phyloP scores from a whole-genome alignment of 306 rosid genomes.

The Hippophae gyantsensis region DNA sequence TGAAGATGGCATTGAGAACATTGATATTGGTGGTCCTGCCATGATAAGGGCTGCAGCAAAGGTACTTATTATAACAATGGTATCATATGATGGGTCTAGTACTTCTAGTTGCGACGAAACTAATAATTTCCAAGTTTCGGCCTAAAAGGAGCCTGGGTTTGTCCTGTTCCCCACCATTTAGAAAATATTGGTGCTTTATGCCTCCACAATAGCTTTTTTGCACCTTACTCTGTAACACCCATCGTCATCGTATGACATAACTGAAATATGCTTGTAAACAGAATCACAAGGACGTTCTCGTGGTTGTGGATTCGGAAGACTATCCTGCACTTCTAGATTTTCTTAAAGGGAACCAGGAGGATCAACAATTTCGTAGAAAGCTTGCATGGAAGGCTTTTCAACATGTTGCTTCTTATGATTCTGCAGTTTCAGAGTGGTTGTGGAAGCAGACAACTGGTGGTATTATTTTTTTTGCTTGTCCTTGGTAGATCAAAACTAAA shows the following conservation, averaged over 20 bases:
- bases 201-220: no score
- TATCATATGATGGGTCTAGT: background rate
- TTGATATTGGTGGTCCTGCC: constrained; percentile 95
- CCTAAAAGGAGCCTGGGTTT: no score
- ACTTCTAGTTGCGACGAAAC: background rate
- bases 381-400: constrained; percentile 98
- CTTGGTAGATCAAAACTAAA: no score
- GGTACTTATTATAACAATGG: constrained; percentile 36
- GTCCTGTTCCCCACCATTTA: no score
- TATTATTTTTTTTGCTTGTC: constrained; percentile 6
- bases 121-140: no score
- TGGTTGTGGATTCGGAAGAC: constrained; percentile 86
- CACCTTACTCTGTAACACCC: no score
- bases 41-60: constrained; percentile 98
- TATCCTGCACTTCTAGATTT: constrained; percentile 64
- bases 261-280: constrained; percentile 29
- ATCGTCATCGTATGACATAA: constrained; percentile 5
- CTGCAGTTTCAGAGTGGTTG: constrained; percentile 91
- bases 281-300: constrained; percentile 88
- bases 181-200: no score
- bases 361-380: constrained; percentile 54
- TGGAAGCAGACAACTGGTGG: constrained; percentile 85
- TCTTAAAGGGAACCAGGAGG: constrained; percentile 55
- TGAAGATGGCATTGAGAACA: constrained; percentile 92
- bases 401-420: constrained; percentile 81